phyloP scores from a whole-genome alignment of 176 grass and related monocot species.

The Cocos nucifera region DNA sequence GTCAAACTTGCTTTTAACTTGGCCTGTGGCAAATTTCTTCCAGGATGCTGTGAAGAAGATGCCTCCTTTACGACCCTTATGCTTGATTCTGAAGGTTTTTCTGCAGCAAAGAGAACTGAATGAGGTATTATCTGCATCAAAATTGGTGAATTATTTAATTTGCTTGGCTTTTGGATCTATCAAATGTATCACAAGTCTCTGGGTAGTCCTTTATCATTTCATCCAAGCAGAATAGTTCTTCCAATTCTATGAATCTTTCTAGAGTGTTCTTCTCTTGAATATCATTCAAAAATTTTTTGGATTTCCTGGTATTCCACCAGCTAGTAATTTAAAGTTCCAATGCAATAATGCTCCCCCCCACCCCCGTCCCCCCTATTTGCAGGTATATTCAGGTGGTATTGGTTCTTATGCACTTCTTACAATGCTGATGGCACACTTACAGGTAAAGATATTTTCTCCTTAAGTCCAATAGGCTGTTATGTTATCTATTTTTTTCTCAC shows the following conservation, averaged over 20 bases:
- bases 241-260: too few relatives aligned
- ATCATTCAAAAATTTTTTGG: too few relatives aligned
- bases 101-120: constrained; percentile 99
- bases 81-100: constrained; percentile 95
- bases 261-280: too few relatives aligned
- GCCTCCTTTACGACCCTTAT: constrained; percentile 81
- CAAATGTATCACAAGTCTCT: too few relatives aligned
- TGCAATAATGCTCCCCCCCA: too few relatives aligned
- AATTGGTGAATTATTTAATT: neutral
- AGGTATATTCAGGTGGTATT: constrained; percentile 96
- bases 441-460: constrained; percentile 30
- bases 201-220: too few relatives aligned
- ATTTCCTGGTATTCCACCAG: too few relatives aligned
- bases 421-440: constrained; percentile 86
- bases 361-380: neutral
- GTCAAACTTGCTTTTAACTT: too few relatives aligned
- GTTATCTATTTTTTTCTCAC: too few relatives aligned
- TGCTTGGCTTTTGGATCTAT: neutral
- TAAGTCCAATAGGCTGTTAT: neutral
- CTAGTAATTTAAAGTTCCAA: too few relatives aligned
- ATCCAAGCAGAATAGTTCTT: too few relatives aligned
- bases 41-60: constrained; percentile 80
- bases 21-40: neutral
- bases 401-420: constrained; percentile 97
- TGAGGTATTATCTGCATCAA: constrained; percentile 45